phyloP scores from a whole-genome alignment of 805 yeast genomes.

The Blastobotrys chiropterorum region DNA sequence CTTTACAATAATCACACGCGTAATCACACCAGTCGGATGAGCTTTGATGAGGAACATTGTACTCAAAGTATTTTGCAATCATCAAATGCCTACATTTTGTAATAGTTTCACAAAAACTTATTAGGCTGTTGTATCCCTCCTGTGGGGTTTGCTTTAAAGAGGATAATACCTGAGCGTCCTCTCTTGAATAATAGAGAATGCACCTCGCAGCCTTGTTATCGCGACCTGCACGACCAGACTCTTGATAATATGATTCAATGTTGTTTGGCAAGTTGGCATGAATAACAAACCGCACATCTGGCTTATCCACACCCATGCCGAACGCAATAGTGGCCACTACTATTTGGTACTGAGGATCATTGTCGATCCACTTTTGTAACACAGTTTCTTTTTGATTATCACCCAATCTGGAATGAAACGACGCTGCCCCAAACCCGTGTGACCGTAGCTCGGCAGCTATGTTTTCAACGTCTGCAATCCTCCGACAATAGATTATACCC shows the following conservation, averaged over 20 bases:
- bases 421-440: constrained; percentile 56
- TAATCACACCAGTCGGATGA: constrained; percentile 13
- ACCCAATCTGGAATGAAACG: constrained; percentile 93
- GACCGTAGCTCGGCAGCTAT: constrained; percentile 54
- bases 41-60: constrained; percentile 2
- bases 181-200: constrained; percentile 70
- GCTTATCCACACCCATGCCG: constrained; percentile 98
- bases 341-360: constrained; percentile 47
- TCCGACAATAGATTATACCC: constrained; percentile 91
- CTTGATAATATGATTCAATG: constrained; percentile 94
- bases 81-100: constrained; percentile 19
- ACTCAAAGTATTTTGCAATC: constrained; percentile 20
- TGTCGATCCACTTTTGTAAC: constrained; percentile 77
- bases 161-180: constrained; percentile 84
- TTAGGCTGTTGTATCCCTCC: constrained; percentile 2
- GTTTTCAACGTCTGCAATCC: constrained; percentile 71
- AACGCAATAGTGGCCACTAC: constrained; percentile 97
- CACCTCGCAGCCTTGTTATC: constrained; percentile 84
- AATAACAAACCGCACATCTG: constrained; percentile 87
- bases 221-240: constrained; percentile 97
- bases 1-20: constrained; percentile 21
- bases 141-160: constrained; percentile 50
- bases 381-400: constrained; percentile 62
- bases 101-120: constrained; percentile 11
- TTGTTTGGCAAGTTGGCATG: constrained; percentile 86